Evolutionary conservation across 2,329 filamentous ascomycete species (phyloP), one percentile per base, ranked within the genome.

Genomic region (Capronia epimyces): DNA sequence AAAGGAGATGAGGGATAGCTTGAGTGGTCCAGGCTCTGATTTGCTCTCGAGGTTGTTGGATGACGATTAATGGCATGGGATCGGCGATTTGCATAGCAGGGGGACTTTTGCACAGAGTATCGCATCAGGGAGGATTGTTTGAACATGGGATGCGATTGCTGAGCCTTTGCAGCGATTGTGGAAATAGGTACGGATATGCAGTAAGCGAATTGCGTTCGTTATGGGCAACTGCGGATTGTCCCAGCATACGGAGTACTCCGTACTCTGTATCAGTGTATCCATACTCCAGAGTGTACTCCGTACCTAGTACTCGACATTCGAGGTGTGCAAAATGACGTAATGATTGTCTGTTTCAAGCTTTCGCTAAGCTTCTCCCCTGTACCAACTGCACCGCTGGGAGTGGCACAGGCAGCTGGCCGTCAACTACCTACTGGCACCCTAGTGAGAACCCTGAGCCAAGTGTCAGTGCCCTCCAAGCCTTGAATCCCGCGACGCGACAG

Each of bases 1-100:
- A 64, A 84, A 81, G 63, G 89, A 95, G 69, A 77, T 95, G 58
- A 80, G 84, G 59, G 77, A 78, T 49, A 83, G 86, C 47, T 79
- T 89, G 34, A 80, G 67, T 39, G 75, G 78, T 20, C 69, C 75
- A n/a, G 76, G 77, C 18, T 71, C 72, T 50, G 71, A 69, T 25
- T 70, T 76, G 46, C 62, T 76, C 43, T 63, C 65, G 52, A 63
- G 66, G 8, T 56, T 76, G 31, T 64, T 75, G 34, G 58, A 60
- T 21, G 59, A 62, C 20, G 27, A 49, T 45, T 51, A 27, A 47
- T 32, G 42, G 34, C 20, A 39, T 20, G 37, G 22, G 43, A 43
- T 54, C 29, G 46, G 34, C 12, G 24, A 43, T 50, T 45, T 46
- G 47, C 47, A 53, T 56, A 39, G 43, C 46, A 36, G 36, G 31